Conservation (phyloP, 345 rosid species). For the Pugionium cornutum region DNA sequence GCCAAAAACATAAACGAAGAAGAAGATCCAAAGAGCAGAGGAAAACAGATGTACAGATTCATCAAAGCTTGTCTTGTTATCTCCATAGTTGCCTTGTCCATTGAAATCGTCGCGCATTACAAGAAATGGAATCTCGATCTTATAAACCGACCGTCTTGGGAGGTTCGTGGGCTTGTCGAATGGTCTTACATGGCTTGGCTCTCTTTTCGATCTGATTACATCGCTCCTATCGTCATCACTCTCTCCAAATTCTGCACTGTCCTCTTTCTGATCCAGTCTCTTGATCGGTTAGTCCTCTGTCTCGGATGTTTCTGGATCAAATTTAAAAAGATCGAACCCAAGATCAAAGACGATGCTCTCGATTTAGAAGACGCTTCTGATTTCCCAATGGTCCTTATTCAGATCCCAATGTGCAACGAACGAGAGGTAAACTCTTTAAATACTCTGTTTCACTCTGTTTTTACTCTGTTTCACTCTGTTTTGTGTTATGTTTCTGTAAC, state of each 20-base stretch:
- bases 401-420: conserved; percentile 98
- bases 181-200: conserved; percentile 80
- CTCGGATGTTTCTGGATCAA: conserved; percentile 91
- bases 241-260: conserved; percentile 73
- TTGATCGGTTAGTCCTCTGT: conserved; percentile 74
- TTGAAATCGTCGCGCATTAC: conserved; percentile 72
- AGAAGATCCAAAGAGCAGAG: conserved; percentile 68
- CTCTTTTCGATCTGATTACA: conserved; percentile 66
- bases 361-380: conserved; percentile 61
- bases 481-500: background rate
- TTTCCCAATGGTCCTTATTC: conserved; percentile 90
- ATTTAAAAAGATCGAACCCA: conserved; percentile 63
- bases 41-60: conserved; percentile 61
- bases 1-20: conserved; percentile 42
- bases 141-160: conserved; percentile 57
- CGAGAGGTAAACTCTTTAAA: conserved; percentile 56
- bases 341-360: conserved; percentile 46
- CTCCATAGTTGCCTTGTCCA: conserved; percentile 56
- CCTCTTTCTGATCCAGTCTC: conserved; percentile 80
- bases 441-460: background rate
- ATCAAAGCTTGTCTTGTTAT: conserved; percentile 66
- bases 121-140: conserved; percentile 72
- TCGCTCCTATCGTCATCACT: conserved; percentile 63
- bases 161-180: conserved; percentile 67
- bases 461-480: conserved; percentile 5